Evolutionary conservation across 2,329 filamentous ascomycete species (phyloP).

Genomic region (Stagonosporopsis rhizophila): DNA sequence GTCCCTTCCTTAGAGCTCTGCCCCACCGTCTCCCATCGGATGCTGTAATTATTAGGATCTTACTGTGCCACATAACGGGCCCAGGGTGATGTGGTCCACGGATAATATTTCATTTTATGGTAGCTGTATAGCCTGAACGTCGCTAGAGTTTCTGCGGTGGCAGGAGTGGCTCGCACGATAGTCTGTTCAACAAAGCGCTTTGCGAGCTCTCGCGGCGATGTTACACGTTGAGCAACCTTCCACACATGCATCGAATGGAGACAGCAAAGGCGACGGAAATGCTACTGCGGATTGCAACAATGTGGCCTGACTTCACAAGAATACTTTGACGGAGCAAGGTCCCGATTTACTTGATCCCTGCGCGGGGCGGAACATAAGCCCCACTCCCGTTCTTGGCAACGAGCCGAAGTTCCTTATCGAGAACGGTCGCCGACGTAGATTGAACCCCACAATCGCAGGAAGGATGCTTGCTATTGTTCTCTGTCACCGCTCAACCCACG

Average conservation of each 20-base stretch:
- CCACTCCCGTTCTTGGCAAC: not conserved
- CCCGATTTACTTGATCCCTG: not conserved
- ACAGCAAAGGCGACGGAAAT: not conserved
- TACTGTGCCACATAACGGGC: constrained; percentile 4
- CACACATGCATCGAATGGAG: too few species aligned
- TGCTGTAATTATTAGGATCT: not conserved
- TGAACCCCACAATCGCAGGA: constrained; percentile 5
- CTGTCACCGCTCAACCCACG: not conserved
- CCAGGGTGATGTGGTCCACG: not conserved
- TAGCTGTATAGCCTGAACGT: too few species aligned
- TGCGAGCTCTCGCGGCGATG: not conserved
- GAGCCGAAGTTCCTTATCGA: not conserved
- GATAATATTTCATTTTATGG: not conserved
- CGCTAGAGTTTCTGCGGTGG: too few species aligned
- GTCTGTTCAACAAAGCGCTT: not conserved
- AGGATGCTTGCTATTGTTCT: constrained; percentile 18
- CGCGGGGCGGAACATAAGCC: not conserved
- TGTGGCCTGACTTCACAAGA: not conserved
- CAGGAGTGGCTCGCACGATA: too few species aligned
- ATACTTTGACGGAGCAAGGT: not conserved
- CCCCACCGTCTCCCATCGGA: constrained; percentile 1
- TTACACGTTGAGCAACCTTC: too few species aligned
- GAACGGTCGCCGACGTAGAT: constrained; percentile 2
- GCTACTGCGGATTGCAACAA: too few species aligned
- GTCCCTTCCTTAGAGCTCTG: not conserved